phyloP scores from a whole-genome alignment of 805 yeast genomes.

The Wickerhamomyces rabaulensis region DNA sequence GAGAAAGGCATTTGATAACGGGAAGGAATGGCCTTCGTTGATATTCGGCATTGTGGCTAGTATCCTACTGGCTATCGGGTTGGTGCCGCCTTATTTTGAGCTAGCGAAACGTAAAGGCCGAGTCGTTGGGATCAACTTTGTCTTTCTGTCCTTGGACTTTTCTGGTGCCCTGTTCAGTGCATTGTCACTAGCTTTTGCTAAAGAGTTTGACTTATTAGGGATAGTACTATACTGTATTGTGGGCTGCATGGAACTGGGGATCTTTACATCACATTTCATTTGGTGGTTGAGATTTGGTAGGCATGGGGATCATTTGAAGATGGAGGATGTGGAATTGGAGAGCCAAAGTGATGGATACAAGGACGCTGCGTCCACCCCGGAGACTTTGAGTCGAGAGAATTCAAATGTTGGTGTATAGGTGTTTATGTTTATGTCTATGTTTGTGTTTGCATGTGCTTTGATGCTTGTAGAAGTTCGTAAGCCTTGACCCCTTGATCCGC shows the following conservation, averaged over 20 bases:
- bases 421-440: too few relatives aligned
- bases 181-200: constrained; percentile 53
- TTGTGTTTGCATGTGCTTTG: too few relatives aligned
- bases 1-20: constrained; percentile 47
- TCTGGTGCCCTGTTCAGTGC: constrained; percentile 80
- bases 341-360: not conserved
- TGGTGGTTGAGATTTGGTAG: constrained; percentile 54
- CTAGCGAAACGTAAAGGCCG: constrained; percentile 72
- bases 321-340: constrained; percentile 1
- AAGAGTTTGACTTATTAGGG: constrained; percentile 76
- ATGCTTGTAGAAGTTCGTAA: too few relatives aligned
- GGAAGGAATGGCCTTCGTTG: constrained; percentile 67
- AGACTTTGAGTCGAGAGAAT: not conserved
- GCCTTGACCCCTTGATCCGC: too few relatives aligned
- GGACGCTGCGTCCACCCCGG: not conserved
- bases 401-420: too few relatives aligned
- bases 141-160: constrained; percentile 71
- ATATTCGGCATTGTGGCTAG: constrained; percentile 81
- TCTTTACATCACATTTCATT: constrained; percentile 59
- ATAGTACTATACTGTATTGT: constrained; percentile 70
- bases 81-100: constrained; percentile 87
- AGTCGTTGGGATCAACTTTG: constrained; percentile 85
- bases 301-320: constrained; percentile 2
- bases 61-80: constrained; percentile 66
- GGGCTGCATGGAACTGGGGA: constrained; percentile 71